A percentile compares a stretch with the other conserved stretches of the same genome.
Evolutionary conservation across 1,284 basidiomycete species (phyloP).

Genomic region (Sporisorium iseilematis-ciliati): DNA sequence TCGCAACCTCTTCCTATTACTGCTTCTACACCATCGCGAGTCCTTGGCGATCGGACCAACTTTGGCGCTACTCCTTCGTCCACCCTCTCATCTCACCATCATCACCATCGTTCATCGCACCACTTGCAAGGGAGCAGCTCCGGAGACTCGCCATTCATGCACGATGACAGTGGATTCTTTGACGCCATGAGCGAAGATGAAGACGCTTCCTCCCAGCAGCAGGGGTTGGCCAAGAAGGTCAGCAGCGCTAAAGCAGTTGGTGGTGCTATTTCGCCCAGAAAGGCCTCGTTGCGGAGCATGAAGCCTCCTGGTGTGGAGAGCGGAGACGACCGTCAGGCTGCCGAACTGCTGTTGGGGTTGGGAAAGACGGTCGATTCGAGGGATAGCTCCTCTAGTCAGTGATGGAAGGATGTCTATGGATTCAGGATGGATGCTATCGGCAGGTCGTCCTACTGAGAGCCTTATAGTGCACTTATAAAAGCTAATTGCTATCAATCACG

Average conservation of each 20-base stretch:
- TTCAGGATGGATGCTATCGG: neutral
- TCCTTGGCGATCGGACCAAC: constrained; percentile 37
- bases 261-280: constrained; percentile 14
- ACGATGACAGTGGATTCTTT: constrained; percentile 63
- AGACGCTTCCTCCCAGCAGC: constrained; percentile 1
- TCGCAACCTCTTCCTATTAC: constrained; percentile 30
- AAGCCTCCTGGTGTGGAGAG: neutral
- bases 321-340: constrained; percentile 55
- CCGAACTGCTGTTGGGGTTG: constrained; percentile 58
- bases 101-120: constrained; percentile 4
- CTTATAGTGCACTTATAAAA: neutral
- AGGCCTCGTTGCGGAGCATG: constrained; percentile 27
- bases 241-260: neutral
- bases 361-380: constrained; percentile 33
- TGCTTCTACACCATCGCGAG: constrained; percentile 34
- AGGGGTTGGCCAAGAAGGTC: neutral
- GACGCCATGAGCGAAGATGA: constrained; percentile 43
- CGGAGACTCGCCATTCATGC: constrained; percentile 25
- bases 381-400: constrained; percentile 27
- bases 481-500: neutral
- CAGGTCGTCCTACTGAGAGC: neutral
- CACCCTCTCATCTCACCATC: constrained; percentile 1
- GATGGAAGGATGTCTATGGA: neutral
- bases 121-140: constrained; percentile 10
- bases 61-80: constrained; percentile 15